Base-by-base conservation (phyloP, 1,284 basidiomycete species). In the Baeospora myosura region DNA sequence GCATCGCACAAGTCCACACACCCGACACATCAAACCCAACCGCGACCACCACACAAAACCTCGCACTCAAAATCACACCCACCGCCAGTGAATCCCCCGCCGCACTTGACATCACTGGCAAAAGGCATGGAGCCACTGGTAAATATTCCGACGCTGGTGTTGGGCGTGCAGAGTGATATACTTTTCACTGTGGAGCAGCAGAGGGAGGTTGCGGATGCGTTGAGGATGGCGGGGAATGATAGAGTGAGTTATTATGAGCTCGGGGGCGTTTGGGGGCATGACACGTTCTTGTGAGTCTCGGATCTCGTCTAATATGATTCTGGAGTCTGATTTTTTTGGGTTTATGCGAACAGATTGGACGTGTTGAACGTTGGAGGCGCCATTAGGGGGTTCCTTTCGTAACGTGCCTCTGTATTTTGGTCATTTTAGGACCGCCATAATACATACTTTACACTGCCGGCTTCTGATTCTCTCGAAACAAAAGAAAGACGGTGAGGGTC, bases 161-260 rank as follows among this genome's bases (percentile, higher is more conserved):
- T 99, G 8, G 96, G 96, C 14, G 95, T 97, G 4, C 95, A 99
- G 66, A 89, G 84, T 55, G 95, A 99, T 56, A 94, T 98, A 30
- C 68, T 99, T 18, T 98, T 99, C 65, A 91, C 94, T 0, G 90
- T 98, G 4, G 94, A 98, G 57, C 95, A 98, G 64, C 96, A 98
- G 63, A 72, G 95, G 22, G 95, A 98, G 64, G 71, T 97, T 17
- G 92, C 88, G 3, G 93, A 98, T 61, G 94, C 93, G 22, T 64
- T 99, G 48, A 74, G 91, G 46, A 78, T 94, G 73, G 80, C 85
- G 1, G 95, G 95, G 0, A 95, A 95, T 61, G 64, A 78, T 16
- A 68, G 74, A 46, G 96, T 99, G 23, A 85, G 88, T 45, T 98
- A 98, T 64, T 98, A 95, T 62, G 96, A 98, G 66, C 75, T 98